Conservation (phyloP, 1,284 basidiomycete genomes). For the Cryptococcus neoformans region DNA sequence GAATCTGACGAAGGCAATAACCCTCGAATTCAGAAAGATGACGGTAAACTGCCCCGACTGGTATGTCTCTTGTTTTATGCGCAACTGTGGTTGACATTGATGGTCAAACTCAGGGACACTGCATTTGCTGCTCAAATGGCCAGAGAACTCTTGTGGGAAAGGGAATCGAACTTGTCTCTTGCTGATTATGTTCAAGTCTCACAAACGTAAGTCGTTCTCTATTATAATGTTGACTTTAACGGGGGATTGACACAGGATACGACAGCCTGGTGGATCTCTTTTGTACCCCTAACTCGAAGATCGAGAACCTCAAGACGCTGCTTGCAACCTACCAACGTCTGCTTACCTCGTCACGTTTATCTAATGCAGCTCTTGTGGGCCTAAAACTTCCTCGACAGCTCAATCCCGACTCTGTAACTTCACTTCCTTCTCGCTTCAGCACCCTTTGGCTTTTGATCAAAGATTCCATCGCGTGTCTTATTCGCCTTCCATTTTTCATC, state of each 20-base stretch:
- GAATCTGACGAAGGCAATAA: slow-evolving; percentile 70
- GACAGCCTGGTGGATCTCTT: slow-evolving; percentile 78
- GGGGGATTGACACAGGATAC: neutral
- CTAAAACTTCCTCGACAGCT: slow-evolving; percentile 65
- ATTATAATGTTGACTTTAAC: neutral
- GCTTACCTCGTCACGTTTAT: slow-evolving; percentile 74
- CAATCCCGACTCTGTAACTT: slow-evolving; percentile 67
- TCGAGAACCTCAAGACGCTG: slow-evolving; percentile 61
- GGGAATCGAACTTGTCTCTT: slow-evolving; percentile 67
- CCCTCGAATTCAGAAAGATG: slow-evolving; percentile 64
- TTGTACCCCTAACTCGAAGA: slow-evolving; percentile 57
- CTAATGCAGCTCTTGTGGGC: slow-evolving; percentile 73
- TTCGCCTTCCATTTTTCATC: slow-evolving; percentile 81
- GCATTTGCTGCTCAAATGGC: slow-evolving; percentile 83
- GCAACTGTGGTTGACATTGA: neutral
- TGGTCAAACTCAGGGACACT: slow-evolving; percentile 62
- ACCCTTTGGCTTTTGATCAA: slow-evolving; percentile 74
- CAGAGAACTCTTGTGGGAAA: slow-evolving; percentile 80
- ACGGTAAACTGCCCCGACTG: slow-evolving; percentile 93
- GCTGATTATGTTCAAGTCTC: slow-evolving; percentile 75
- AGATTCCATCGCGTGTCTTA: slow-evolving; percentile 65
- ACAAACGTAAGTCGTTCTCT: slow-evolving; percentile 68
- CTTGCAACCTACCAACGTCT: slow-evolving; percentile 83
- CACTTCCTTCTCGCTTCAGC: slow-evolving; percentile 73
- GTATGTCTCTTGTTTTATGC: slow-evolving; percentile 52